These are phyloP conservation scores for Geotrichum macrosporum DNA, from an alignment of 1,139 yeast species.

Conservation along the genomic window DNA sequence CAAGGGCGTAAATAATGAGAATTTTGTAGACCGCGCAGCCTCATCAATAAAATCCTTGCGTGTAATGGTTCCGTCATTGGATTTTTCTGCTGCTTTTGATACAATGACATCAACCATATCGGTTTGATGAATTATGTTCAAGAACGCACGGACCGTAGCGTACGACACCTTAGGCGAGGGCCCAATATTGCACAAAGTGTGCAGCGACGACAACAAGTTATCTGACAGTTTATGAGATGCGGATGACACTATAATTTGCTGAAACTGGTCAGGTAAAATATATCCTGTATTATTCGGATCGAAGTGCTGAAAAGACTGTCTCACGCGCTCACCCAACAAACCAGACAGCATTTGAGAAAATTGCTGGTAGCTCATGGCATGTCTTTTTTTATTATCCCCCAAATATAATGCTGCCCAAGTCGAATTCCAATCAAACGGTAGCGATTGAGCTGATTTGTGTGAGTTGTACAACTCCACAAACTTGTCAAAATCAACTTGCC, in stretches of 20 bases:
- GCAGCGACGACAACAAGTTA: constrained; percentile 38
- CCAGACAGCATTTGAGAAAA: constrained; percentile 46
- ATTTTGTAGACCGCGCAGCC: constrained; percentile 41
- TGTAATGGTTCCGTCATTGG: constrained; percentile 40
- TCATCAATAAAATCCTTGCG: constrained; percentile 40
- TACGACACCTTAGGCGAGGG: constrained; percentile 40
- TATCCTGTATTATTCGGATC: constrained; percentile 40
- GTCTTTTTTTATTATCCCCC: constrained; percentile 40
- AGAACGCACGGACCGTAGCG: constrained; percentile 45
- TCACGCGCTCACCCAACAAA: constrained; percentile 44
- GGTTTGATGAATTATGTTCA: constrained; percentile 41
- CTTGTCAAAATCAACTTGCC: constrained; percentile 40
- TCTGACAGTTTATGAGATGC: constrained; percentile 44
- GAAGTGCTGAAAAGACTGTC: constrained; percentile 43
- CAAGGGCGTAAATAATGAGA: constrained; percentile 43
- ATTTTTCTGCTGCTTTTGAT: constrained; percentile 30
- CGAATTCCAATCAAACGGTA: constrained; percentile 45
- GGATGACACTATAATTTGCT: constrained; percentile 38
- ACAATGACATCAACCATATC: constrained; percentile 43
- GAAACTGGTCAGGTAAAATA: constrained; percentile 43
- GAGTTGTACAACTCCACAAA: constrained; percentile 37
- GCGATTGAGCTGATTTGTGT: constrained; percentile 35
- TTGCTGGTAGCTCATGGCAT: constrained; percentile 41
- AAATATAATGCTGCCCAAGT: constrained; percentile 42
- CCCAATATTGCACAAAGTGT: constrained; percentile 39